These are phyloP conservation scores for Jacaranda copaia DNA, from an alignment of 257 asterid genomes.

Conservation along the genomic window DNA sequence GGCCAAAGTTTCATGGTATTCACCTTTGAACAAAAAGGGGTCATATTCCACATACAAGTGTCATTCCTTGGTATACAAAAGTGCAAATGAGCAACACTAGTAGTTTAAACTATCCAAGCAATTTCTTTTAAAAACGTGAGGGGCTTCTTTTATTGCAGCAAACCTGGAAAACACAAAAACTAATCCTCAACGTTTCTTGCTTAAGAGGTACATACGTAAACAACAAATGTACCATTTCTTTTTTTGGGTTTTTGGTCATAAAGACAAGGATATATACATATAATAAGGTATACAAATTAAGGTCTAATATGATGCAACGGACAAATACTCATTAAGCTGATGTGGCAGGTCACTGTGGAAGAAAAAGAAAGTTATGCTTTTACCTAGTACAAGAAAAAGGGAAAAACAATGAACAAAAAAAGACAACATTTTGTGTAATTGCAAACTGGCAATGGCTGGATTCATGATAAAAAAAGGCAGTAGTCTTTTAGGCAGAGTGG, in stretches of 20 bases:
- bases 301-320: not conserved
- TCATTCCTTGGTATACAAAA: too few relatives aligned
- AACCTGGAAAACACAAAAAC: not conserved
- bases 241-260: not conserved
- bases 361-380: conserved; percentile 26
- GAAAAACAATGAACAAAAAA: not conserved
- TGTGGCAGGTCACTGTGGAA: conserved; percentile 49
- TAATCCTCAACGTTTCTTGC: not conserved
- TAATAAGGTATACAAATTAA: not conserved
- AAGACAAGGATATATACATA: too few relatives aligned
- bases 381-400: conserved; percentile 51
- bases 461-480: conserved; percentile 58
- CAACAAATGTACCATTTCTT: not conserved
- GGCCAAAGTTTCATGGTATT: not conserved
- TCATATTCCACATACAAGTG: too few relatives aligned
- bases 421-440: conserved; percentile 28
- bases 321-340: not conserved
- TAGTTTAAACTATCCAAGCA: not conserved
- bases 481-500: conserved; percentile 62
- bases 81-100: not conserved
- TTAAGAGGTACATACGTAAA: not conserved
- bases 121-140: too few relatives aligned
- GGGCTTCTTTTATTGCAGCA: not conserved
- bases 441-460: conserved; percentile 90
- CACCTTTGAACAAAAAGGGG: not conserved